These are phyloP conservation scores for Clohesyomyces aquaticus DNA, from an alignment of 495 filamentous ascomycete species.

Conservation along the genomic window DNA sequence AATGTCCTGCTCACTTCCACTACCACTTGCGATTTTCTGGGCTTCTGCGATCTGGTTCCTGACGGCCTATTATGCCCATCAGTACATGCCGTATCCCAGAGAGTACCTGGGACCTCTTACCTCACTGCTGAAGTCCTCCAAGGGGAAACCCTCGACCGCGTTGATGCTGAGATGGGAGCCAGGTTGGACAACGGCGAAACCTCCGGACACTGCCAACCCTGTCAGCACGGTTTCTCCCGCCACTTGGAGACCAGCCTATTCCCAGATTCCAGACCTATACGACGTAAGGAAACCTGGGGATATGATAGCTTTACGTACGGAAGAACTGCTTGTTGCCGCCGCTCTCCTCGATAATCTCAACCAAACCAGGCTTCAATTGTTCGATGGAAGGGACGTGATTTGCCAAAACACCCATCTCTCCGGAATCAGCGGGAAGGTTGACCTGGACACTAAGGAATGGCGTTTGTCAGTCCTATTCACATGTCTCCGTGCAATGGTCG, in stretches of 20 bases:
- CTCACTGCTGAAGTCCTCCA: slow-evolving; percentile 95
- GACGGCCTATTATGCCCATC: slow-evolving; percentile 54
- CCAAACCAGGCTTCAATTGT: slow-evolving; percentile 93
- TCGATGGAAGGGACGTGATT: slow-evolving; percentile 99
- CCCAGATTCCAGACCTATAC: too few relatives aligned
- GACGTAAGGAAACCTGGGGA: too few relatives aligned
- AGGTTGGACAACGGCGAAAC: slow-evolving; percentile 95
- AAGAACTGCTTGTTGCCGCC: slow-evolving; percentile 96
- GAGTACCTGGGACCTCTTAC: slow-evolving; percentile 48
- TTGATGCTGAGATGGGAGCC: slow-evolving; percentile 96
- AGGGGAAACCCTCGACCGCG: slow-evolving; percentile 88
- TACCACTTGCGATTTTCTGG: slow-evolving; percentile 88
- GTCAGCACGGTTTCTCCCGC: slow-evolving; percentile 7
- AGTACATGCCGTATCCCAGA: neutral
- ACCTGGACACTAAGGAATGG: slow-evolving; percentile 80
- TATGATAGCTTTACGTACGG: slow-evolving; percentile 70
- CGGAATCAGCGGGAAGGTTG: slow-evolving; percentile 96
- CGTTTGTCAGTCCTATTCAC: slow-evolving; percentile 14
- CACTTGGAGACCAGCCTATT: neutral
- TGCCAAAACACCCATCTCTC: slow-evolving; percentile 98
- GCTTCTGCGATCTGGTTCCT: slow-evolving; percentile 84
- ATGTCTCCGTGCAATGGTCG: neutral
- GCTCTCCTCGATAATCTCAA: slow-evolving; percentile 94
- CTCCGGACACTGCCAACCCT: slow-evolving; percentile 75
- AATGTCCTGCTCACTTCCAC: slow-evolving; percentile 95